Percentiles rank a stretch among this genome's conserved stretches.
These are phyloP conservation scores for Talaromyces liani DNA, from an alignment of 495 filamentous ascomycete species.

Conservation along the genomic window DNA sequence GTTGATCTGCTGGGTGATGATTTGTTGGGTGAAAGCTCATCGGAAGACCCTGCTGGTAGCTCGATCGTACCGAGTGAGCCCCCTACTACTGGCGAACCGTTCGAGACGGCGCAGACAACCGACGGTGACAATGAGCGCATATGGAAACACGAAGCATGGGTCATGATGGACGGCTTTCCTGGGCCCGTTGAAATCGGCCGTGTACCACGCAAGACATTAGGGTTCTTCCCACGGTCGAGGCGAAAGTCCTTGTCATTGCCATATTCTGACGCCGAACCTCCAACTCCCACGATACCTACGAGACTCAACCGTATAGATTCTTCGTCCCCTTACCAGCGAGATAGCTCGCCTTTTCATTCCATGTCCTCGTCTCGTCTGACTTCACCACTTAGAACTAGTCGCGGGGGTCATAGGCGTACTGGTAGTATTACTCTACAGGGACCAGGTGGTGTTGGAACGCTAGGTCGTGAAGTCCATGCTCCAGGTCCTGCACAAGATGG, in stretches of 20 bases:
- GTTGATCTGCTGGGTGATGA: constrained; percentile 29
- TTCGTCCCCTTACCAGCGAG: constrained; percentile 17
- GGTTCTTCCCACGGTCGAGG: constrained; percentile 85
- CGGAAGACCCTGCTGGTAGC: constrained; percentile 32
- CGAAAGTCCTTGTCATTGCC: constrained; percentile 62
- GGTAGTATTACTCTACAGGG: constrained; percentile 49
- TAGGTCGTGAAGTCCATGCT: constrained; percentile 55
- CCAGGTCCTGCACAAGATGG: constrained; percentile 78
- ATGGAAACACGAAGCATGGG: constrained; percentile 86
- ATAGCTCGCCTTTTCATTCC: constrained; percentile 10
- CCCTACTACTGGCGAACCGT: constrained; percentile 14
- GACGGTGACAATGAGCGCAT: constrained; percentile 43
- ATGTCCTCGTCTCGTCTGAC: constrained; percentile 12
- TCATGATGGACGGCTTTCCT: constrained; percentile 61
- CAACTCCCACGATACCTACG: constrained; percentile 15
- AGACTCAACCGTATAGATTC: constrained; percentile 14
- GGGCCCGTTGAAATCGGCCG: constrained; percentile 78
- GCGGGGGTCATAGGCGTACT: constrained; percentile 35
- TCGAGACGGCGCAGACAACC: constrained; percentile 16
- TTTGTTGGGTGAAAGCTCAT: constrained; percentile 13
- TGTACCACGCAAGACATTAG: constrained; percentile 70
- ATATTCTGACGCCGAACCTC: constrained; percentile 35
- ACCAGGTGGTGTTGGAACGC: constrained; percentile 78
- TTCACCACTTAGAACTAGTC: constrained; percentile 14
- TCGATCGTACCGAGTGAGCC: constrained; percentile 31